Evolutionary conservation across 2,329 filamentous ascomycete genomes (phyloP).

Genomic region (Calonectria crousiana): DNA sequence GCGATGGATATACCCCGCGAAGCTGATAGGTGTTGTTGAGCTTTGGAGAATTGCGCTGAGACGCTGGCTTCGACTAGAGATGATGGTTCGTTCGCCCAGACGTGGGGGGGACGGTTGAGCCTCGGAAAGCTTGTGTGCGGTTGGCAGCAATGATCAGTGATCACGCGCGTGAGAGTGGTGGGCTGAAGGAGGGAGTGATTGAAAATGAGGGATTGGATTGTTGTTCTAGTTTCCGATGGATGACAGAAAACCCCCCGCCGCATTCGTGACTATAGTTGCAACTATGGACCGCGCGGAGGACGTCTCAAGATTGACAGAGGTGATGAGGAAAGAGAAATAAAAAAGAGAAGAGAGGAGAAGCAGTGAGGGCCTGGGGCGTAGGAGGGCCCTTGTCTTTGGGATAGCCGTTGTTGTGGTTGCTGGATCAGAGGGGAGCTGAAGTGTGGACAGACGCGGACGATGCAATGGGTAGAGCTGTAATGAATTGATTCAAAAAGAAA

Average conservation of each 20-base stretch:
- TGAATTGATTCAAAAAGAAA: conserved; percentile 46
- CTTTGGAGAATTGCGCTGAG: conserved; percentile 46
- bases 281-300: conserved; percentile 28
- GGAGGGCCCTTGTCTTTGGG: conserved; percentile 30
- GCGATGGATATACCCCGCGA: conserved; percentile 58
- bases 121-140: conserved; percentile 43
- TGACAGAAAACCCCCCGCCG: conserved; percentile 10
- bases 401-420: conserved; percentile 40
- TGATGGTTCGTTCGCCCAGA: conserved; percentile 28
- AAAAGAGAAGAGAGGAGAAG: conserved; percentile 25
- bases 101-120: conserved; percentile 38
- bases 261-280: neutral
- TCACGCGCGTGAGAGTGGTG: conserved; percentile 49
- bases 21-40: conserved; percentile 53
- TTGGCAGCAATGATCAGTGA: conserved; percentile 44
- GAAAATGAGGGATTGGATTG: conserved; percentile 41
- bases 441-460: conserved; percentile 44
- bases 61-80: conserved; percentile 41
- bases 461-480: conserved; percentile 48
- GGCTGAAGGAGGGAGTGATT: conserved; percentile 48
- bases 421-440: conserved; percentile 42
- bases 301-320: conserved; percentile 38
- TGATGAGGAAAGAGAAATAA: conserved; percentile 32
- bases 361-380: conserved; percentile 27
- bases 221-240: conserved; percentile 39